Evolutionary conservation across 495 filamentous ascomycete genomes (phyloP).

Genomic region (Clavariopsis aquatica): DNA sequence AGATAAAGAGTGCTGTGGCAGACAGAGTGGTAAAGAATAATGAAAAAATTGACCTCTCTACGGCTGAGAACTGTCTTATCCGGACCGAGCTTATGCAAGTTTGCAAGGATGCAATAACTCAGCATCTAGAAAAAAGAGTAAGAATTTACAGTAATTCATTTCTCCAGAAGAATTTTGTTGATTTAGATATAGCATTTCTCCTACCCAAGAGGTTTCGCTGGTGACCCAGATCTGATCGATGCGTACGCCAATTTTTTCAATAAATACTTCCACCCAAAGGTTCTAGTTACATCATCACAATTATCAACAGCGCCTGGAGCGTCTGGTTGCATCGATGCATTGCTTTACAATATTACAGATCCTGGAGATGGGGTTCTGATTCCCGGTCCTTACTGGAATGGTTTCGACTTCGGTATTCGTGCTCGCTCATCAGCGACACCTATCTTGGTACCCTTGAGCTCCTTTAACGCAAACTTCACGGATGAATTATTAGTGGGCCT

Average conservation of each 20-base stretch:
- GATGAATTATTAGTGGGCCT: neutral
- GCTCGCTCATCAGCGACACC: neutral
- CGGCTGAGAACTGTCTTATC: conserved; percentile 43
- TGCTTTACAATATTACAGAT: conserved; percentile 50
- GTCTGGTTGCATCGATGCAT: conserved; percentile 44
- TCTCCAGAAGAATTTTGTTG: neutral
- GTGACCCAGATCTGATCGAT: conserved; percentile 40
- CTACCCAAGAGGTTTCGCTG: conserved; percentile 40
- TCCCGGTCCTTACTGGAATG: conserved; percentile 46
- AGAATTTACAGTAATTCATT: neutral
- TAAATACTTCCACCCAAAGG: conserved; percentile 43
- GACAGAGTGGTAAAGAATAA: conserved; percentile 8
- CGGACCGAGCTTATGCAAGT: conserved; percentile 14
- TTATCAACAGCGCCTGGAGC: conserved; percentile 48
- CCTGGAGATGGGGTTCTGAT: conserved; percentile 51
- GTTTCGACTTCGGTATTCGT: conserved; percentile 28
- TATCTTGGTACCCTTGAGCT: neutral
- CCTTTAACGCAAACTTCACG: neutral
- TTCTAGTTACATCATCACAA: conserved; percentile 43
- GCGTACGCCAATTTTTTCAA: conserved; percentile 48
- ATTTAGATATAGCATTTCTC: conserved; percentile 38
- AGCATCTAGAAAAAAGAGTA: conserved; percentile 2
- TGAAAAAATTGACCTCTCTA: conserved; percentile 39
- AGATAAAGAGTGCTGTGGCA: conserved; percentile 22
- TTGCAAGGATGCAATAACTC: conserved; percentile 36